Evolutionary conservation across 768 basidiomycete species (phyloP), one percentile per base, ranked within the genome.

Genomic region (Amanita pallidorosea): DNA sequence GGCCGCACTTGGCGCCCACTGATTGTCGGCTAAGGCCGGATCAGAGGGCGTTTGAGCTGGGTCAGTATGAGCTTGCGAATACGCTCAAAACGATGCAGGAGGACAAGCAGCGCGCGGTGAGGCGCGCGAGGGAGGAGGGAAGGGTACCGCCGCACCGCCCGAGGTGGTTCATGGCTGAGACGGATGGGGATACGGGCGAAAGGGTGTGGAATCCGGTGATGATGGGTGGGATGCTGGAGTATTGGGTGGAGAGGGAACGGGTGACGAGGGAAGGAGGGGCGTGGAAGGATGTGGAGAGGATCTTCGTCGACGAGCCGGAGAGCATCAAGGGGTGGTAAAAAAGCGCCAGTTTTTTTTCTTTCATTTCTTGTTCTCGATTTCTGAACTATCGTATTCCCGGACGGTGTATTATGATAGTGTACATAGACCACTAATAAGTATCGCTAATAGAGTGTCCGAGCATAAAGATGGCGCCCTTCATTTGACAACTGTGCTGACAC

Each of bases 21-120:
- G 94, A 98, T 65, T 97, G 93, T 61, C 79, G 95, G 3, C 66
- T 96, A 23, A 79, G 94, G 0, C 92, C 92, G 0, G 94, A 98
- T 62, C 93, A 96, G 63, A 76, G 94, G 23, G 92, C 94, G 22
- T 97, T 98, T 63, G 94, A 98, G 71, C 61, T 83, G 56, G 94
- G 91, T 38, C 73, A 77, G 60, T 94, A 91, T 58, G 91, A 88
- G 58, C 73, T 78, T 43, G 91, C 87, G 53, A 96, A 88, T 63
- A 78, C 73, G 52, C 70, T 88, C 60, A 97, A 91, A 71, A 69
- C 73, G 36, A 69, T 68, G 58, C 88, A 91, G 62, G 94, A 97
- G 62, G 91, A 93, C 56, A 77, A 73, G 59, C 93, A 97, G 68
- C 71, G 87, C 4, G 69, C 66, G 41, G 89, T 85, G 12, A 69